These are phyloP conservation scores for Hapsidospora chrysogenum DNA, from an alignment of 495 filamentous ascomycete genomes.

Conservation along the genomic window DNA sequence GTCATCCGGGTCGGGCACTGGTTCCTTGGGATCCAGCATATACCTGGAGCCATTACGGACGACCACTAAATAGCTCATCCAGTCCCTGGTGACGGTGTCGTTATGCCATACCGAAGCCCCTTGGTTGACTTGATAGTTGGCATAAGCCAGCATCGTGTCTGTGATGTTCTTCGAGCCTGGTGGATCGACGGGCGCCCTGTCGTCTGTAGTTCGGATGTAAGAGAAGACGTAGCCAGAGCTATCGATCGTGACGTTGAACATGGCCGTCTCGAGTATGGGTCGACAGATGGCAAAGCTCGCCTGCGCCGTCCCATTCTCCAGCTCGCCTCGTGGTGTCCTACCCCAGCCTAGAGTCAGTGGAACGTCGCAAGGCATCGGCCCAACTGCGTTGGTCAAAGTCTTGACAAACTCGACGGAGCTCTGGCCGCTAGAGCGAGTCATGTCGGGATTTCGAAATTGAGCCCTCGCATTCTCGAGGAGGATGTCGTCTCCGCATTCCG, in stretches of 20 bases:
- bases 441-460: not conserved
- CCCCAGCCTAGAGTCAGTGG: constrained; percentile 12
- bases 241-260: constrained; percentile 18
- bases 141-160: not conserved
- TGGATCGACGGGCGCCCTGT: no score
- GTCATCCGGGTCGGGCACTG: constrained; percentile 9
- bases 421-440: not conserved
- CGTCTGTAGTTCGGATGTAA: no score
- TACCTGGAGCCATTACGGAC: constrained; percentile 5
- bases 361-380: not conserved
- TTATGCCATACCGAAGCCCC: constrained; percentile 15
- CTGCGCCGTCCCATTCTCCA: not conserved
- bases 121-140: not conserved
- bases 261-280: constrained; percentile 10
- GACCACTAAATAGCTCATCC: constrained; percentile 17
- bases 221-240: constrained; percentile 7
- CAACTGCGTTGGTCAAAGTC: not conserved
- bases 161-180: no score
- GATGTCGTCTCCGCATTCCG: no score
- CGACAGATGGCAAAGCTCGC: constrained; percentile 16
- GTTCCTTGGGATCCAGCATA: constrained; percentile 14
- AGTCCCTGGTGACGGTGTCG: constrained; percentile 16
- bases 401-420: not conserved
- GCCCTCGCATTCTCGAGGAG: not conserved
- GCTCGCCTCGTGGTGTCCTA: not conserved